These are phyloP conservation scores for Astragalus membranaceus DNA, from an alignment of 306 rosid species.

Conservation along the genomic window DNA sequence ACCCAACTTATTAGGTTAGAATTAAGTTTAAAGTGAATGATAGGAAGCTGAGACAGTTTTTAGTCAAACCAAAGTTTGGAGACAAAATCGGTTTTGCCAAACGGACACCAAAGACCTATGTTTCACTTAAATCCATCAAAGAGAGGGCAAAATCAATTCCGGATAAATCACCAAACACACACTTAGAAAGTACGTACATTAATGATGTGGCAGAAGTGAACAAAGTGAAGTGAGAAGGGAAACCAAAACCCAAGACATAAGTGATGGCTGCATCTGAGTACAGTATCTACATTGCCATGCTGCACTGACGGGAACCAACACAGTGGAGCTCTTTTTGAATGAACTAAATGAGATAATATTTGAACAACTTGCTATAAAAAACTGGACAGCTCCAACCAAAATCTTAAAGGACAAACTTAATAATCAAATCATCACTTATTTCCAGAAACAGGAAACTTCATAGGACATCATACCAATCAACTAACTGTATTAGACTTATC, in stretches of 20 bases:
- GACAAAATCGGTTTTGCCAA: neutral
- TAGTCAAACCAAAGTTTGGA: neutral
- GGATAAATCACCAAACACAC: neutral
- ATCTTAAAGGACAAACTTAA: neutral
- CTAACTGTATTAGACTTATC: neutral
- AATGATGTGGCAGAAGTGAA: neutral
- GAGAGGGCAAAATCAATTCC: neutral
- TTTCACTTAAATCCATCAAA: too few species aligned
- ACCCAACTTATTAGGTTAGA: neutral
- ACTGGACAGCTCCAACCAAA: conserved; percentile 9
- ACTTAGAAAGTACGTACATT: neutral
- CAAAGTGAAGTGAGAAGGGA: neutral
- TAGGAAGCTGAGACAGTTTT: too few species aligned
- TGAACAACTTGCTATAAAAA: conserved; percentile 3
- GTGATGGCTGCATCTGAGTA: conserved; percentile 19
- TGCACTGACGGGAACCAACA: neutral
- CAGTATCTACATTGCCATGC: conserved; percentile 5
- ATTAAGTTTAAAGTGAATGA: too few species aligned
- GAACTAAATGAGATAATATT: neutral
- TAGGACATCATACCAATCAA: neutral
- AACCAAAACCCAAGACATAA: neutral
- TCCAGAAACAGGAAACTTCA: conserved; percentile 1
- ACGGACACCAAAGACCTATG: neutral
- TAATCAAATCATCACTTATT: neutral
- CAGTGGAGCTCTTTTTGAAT: neutral